Percentiles rank a stretch among this genome's conserved stretches.
These are phyloP conservation scores for Colletotrichum lupini DNA, from an alignment of 2,329 filamentous ascomycete species.

Conservation along the genomic window DNA sequence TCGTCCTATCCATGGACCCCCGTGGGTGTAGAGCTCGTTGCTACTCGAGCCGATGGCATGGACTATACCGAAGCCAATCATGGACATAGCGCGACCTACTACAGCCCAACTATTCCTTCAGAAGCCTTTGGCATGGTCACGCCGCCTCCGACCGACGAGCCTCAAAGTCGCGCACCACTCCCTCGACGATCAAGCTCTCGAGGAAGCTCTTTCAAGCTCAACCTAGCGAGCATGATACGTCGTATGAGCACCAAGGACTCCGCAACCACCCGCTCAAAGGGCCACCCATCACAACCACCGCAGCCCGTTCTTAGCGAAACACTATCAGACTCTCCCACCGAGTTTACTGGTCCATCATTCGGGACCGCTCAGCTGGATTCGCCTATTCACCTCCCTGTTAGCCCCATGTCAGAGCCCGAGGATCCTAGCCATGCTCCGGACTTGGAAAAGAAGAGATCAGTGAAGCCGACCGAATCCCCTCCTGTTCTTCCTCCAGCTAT, in stretches of 20 bases:
- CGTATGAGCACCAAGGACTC: constrained; percentile 42
- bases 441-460: not conserved
- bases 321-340: constrained; percentile 44
- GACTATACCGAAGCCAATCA: constrained; percentile 34
- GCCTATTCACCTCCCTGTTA: constrained; percentile 19
- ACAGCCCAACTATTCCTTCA: constrained; percentile 53
- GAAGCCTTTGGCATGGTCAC: constrained; percentile 53
- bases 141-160: constrained; percentile 38
- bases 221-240: constrained; percentile 49
- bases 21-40: constrained; percentile 29
- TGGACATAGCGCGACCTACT: constrained; percentile 51
- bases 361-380: constrained; percentile 22
- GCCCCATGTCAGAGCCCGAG: constrained; percentile 20
- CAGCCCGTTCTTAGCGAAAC: constrained; percentile 21
- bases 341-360: constrained; percentile 35
- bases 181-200: constrained; percentile 43
- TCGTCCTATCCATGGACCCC: constrained; percentile 31
- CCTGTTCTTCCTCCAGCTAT: constrained; percentile 42
- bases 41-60: constrained; percentile 36
- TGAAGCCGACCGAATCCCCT: constrained; percentile 17
- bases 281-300: constrained; percentile 9
- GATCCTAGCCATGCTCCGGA: constrained; percentile 10
- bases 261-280: constrained; percentile 6
- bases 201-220: constrained; percentile 48
- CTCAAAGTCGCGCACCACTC: constrained; percentile 11